Evolutionary conservation across 2,329 filamentous ascomycete genomes (phyloP).

Genomic region (Helotiales sp.): DNA sequence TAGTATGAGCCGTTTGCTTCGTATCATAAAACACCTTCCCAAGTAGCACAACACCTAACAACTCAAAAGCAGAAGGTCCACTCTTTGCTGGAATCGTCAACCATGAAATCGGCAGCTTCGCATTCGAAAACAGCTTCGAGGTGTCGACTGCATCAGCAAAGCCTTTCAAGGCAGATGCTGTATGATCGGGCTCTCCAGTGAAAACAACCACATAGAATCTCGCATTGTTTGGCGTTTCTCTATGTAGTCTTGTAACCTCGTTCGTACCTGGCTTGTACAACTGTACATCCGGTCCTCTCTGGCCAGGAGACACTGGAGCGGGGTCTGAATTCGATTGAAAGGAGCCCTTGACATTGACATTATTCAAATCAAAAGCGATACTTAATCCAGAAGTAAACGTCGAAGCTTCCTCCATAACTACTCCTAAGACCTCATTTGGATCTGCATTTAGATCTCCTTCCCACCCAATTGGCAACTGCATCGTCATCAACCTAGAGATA

Average conservation of each 20-base stretch:
- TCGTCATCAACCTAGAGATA: slow-evolving; percentile 41
- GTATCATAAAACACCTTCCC: slow-evolving; percentile 56
- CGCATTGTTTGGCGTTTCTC: slow-evolving; percentile 43
- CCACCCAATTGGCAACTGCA: slow-evolving; percentile 41
- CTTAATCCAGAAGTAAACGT: slow-evolving; percentile 63
- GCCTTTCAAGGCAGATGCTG: slow-evolving; percentile 16
- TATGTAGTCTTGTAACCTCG: slow-evolving; percentile 43
- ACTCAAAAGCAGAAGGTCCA: slow-evolving; percentile 44
- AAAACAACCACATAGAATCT: slow-evolving; percentile 46
- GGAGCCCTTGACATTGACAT: slow-evolving; percentile 41
- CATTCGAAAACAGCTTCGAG: slow-evolving; percentile 33
- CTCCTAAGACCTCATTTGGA: slow-evolving; percentile 49
- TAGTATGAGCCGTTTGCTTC: slow-evolving; percentile 49
- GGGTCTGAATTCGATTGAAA: slow-evolving; percentile 22
- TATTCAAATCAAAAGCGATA: slow-evolving; percentile 52
- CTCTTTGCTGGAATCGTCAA: slow-evolving; percentile 43
- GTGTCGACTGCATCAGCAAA: slow-evolving; percentile 20
- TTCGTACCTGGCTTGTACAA: slow-evolving; percentile 47
- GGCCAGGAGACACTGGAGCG: slow-evolving; percentile 38
- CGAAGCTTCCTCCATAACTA: slow-evolving; percentile 58
- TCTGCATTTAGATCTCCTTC: slow-evolving; percentile 42
- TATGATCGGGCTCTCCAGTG: slow-evolving; percentile 36
- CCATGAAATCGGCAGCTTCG: slow-evolving; percentile 49
- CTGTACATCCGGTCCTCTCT: slow-evolving; percentile 46
- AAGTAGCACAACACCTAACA: slow-evolving; percentile 46